phyloP scores from a whole-genome alignment of 257 asterid species.

The Euphrasia confusa region DNA sequence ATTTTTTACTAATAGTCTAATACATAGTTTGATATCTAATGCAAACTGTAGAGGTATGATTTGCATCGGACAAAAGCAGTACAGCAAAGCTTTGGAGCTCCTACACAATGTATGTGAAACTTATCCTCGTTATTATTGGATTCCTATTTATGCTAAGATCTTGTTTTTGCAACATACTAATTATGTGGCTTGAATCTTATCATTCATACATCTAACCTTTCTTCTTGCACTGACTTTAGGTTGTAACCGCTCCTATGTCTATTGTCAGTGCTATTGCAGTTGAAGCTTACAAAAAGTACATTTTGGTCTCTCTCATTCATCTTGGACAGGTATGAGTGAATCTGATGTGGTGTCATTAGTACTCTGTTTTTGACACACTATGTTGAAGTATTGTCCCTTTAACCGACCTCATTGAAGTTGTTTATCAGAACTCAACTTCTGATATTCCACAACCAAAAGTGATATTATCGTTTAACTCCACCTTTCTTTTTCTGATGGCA shows the following conservation, averaged over 20 bases:
- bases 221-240: conserved; percentile 42
- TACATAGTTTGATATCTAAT: conserved; percentile 25
- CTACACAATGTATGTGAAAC: conserved; percentile 63
- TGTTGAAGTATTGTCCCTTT: conserved; percentile 6
- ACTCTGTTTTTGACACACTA: conserved; percentile 6
- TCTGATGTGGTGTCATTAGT: conserved; percentile 6
- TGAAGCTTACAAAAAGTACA: conserved; percentile 93
- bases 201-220: conserved; percentile 13
- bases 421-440: conserved; percentile 10
- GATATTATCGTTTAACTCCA: conserved; percentile 5
- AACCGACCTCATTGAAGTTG: conserved; percentile 14
- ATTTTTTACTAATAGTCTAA: conserved; percentile 19
- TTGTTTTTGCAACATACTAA: conserved; percentile 1
- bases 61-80: conserved; percentile 88
- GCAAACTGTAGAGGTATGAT: conserved; percentile 66
- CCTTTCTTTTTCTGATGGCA: conserved; percentile 36
- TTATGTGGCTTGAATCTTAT: conserved; percentile 3
- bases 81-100: conserved; percentile 79
- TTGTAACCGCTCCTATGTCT: conserved; percentile 94
- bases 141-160: conserved; percentile 4
- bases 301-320: conserved; percentile 82
- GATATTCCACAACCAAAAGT: background rate
- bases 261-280: conserved; percentile 73
- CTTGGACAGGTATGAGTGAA: conserved; percentile 68
- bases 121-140: conserved; percentile 10